Evolutionary conservation across 257 asterid genomes (phyloP), one percentile per base, ranked within the genome.

Genomic region (Gardenia jasminoides): DNA sequence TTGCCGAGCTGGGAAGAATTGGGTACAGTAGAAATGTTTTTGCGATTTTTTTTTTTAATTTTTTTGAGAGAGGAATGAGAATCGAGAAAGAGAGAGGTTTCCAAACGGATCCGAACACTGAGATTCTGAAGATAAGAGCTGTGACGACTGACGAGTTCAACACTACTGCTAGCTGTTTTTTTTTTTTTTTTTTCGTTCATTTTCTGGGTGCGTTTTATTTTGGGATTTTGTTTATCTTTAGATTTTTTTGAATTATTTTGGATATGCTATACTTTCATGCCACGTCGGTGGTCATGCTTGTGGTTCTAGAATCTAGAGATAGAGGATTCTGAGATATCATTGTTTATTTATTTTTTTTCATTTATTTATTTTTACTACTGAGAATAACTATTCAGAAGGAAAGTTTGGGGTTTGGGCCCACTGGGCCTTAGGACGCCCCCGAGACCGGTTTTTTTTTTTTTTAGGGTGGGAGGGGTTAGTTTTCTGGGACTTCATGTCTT

Each of bases 71-170:
- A 50, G 56, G 56, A 50, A 12, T 20, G 56, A 50, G 20, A 50
- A 13, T 46, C 50, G 50, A 46, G 50, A 8, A 72, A 54, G 48
- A 54, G 28, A 50, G 36, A 13, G 24, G 17, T 50, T 72, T 72
- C 77, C 6, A 58, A 50, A 72, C 4, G 4, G 6, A 36, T 36
- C 41, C 41, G 4, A 50, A 19, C 17, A 31, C 41, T 36, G 15
- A 72, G 10, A 20, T 13, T 52, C 22, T 73, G 77, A 65, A 65
- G 78, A 74, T 74, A 56, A 74, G 78, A 10, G 9, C 46, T 24
- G 76, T 31, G 77, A 31, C 69, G 78, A 28, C 69, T 26, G n/a
- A 52, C 7, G 10, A 10, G 70, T 58, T 16, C 52, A 36, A 59
- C 41, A 58, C 36, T 16, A 58, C 36, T 16, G 64, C 19, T 4